Base-by-base conservation (phyloP, 2,329 filamentous ascomycete genomes). In the Sarocladiaceae sp. region DNA sequence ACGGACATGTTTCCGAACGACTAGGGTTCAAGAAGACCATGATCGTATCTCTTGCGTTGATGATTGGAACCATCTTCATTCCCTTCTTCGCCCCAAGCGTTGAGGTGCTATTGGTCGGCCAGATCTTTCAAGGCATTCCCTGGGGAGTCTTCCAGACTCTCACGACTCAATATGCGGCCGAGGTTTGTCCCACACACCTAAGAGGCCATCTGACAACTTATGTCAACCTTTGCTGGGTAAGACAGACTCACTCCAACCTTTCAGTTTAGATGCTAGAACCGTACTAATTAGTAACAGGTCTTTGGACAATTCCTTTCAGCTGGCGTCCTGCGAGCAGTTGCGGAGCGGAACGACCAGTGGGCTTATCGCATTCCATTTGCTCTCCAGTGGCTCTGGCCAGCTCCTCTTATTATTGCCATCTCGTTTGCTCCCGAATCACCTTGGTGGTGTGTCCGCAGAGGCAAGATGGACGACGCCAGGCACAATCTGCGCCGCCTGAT, bases 11-110 rank as follows among this genome's bases (percentile, higher is more conserved):
- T n/a, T 79, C 80, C 3, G 81, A 86, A 60, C 71, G 74, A 6
- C 79, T 80, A 56, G 80, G 80, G 13, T 83, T 83, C 60, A 74
- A 79, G n/a, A 78, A 76, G 62, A 83, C 80, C 5, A 76, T 86
- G 59, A 76, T 85, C 23, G 69, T 59, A 4, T 77, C 77, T 12
- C 69, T 86, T 40, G 58, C 70, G 4, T 62, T 73, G 54, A 62
- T 80, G 69, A 68, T 72, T 7, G 71, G 70, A 17, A 82, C 82
- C 58, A 71, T 78, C 57, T 78, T 77, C 57, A 65, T 78, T 53
- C 64, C 68, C 31, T 75, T 79, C 64, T 78, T 78, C 50, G 72
- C 76, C 0, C 68, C 68, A 4, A 72, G 66, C 22, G 64, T 74
- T 6, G 61, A 69, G 22, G 65, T 72, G 11, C 61, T 77, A 26